phyloP scores from a whole-genome alignment of 805 yeast genomes.

The Saturnispora silvae region DNA sequence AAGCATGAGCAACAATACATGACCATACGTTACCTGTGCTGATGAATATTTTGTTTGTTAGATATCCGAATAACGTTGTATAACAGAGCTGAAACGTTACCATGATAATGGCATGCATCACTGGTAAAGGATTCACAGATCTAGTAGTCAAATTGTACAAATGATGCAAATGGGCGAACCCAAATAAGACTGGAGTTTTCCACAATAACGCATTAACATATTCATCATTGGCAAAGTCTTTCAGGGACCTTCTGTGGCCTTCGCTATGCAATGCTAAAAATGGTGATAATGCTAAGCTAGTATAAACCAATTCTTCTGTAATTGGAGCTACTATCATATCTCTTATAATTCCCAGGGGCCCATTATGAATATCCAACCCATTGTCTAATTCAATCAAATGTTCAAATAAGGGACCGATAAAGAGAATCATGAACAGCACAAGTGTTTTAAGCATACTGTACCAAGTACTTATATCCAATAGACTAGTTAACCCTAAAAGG shows the following conservation, averaged over 20 bases:
- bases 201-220: conserved; percentile 16
- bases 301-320: conserved; percentile 66
- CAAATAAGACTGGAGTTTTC: conserved; percentile 56
- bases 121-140: conserved; percentile 18
- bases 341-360: conserved; percentile 25
- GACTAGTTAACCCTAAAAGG: conserved; percentile 15
- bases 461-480: background rate
- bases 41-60: conserved; percentile 49
- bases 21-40: conserved; percentile 45
- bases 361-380: conserved; percentile 4
- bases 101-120: conserved; percentile 26
- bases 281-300: conserved; percentile 28
- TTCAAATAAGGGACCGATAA: conserved; percentile 26
- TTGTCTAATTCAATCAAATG: background rate
- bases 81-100: conserved; percentile 46
- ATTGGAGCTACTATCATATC: conserved; percentile 62
- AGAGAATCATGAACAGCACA: conserved; percentile 21
- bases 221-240: background rate
- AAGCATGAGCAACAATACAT: conserved; percentile 45
- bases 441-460: conserved; percentile 9
- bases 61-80: conserved; percentile 62
- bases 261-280: conserved; percentile 7
- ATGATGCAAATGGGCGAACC: conserved; percentile 73
- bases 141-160: conserved; percentile 36
- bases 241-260: conserved; percentile 6